Conservation (phyloP, 2,329 filamentous ascomycete genomes). For the Fusarium denticulatum region DNA sequence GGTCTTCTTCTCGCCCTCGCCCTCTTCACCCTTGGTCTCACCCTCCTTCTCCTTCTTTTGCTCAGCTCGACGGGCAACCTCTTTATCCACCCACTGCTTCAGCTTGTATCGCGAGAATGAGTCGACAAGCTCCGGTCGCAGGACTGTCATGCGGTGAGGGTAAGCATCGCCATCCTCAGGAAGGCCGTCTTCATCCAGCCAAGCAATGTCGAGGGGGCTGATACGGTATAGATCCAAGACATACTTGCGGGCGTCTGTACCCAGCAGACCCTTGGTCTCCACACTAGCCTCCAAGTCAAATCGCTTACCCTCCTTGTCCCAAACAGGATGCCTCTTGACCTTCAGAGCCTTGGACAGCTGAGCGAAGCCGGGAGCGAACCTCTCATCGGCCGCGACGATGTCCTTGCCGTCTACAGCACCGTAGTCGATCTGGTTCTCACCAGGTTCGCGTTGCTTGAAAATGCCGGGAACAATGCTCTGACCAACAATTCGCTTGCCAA, state of each 20-base stretch:
- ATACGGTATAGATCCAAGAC: conserved; percentile 97
- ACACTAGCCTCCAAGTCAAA: conserved; percentile 95
- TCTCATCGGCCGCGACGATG: conserved; percentile 88
- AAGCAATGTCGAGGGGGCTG: conserved; percentile 88
- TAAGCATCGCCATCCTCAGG: conserved; percentile 66
- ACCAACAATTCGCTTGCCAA: conserved; percentile 95
- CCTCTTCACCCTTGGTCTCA: conserved; percentile 41
- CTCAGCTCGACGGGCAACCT: conserved; percentile 71
- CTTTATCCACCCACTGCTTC: conserved; percentile 85
- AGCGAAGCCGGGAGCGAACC: conserved; percentile 84
- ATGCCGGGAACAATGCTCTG: conserved; percentile 99
- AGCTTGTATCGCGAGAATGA: conserved; percentile 85
- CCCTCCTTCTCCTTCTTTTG: conserved; percentile 42
- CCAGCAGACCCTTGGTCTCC: conserved; percentile 96
- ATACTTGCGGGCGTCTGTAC: conserved; percentile 96
- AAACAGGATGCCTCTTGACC: conserved; percentile 94
- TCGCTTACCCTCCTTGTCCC: conserved; percentile 93
- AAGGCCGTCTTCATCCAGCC: conserved; percentile 80
- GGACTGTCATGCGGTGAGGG: conserved; percentile 94
- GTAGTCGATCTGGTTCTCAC: conserved; percentile 99
- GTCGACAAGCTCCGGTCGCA: conserved; percentile 90
- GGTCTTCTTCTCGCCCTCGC: conserved; percentile 47
- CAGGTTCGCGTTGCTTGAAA: conserved; percentile 97
- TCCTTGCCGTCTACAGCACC: conserved; percentile 98
- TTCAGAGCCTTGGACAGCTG: conserved; percentile 90